Evolutionary conservation across 2,329 filamentous ascomycete species (phyloP).

Genomic region (Phaeosphaeriaceae sp.): DNA sequence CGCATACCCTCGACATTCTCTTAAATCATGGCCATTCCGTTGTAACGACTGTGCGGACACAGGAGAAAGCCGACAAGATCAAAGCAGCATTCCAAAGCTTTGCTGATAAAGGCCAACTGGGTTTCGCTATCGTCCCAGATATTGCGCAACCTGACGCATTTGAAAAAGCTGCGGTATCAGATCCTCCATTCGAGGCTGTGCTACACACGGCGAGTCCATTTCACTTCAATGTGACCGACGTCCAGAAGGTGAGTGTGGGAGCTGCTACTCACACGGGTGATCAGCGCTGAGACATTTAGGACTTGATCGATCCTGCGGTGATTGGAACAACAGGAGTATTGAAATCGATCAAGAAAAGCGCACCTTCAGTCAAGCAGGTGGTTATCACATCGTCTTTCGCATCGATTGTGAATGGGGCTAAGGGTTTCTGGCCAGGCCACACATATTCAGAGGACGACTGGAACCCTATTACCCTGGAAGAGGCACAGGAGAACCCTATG

Average conservation of each 20-base stretch:
- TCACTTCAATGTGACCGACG: slow-evolving; percentile 74
- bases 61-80: slow-evolving; percentile 67
- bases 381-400: slow-evolving; percentile 74
- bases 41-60: slow-evolving; percentile 67
- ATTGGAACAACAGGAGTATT: slow-evolving; percentile 69
- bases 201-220: slow-evolving; percentile 63
- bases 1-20: slow-evolving; percentile 66
- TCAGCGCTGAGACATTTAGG: slow-evolving; percentile 27
- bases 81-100: slow-evolving; percentile 59
- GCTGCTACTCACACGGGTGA: too few species aligned
- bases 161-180: slow-evolving; percentile 63
- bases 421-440: slow-evolving; percentile 57
- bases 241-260: slow-evolving; percentile 61
- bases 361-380: slow-evolving; percentile 73
- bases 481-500: slow-evolving; percentile 53
- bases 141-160: slow-evolving; percentile 75
- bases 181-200: slow-evolving; percentile 73
- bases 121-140: slow-evolving; percentile 73
- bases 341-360: slow-evolving; percentile 65
- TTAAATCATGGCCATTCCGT: slow-evolving; percentile 64
- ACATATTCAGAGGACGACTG: slow-evolving; percentile 63
- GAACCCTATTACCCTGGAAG: slow-evolving; percentile 62
- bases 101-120: slow-evolving; percentile 62
- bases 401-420: slow-evolving; percentile 64
- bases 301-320: slow-evolving; percentile 65